phyloP scores from a whole-genome alignment of 2,329 filamentous ascomycete species.

The Sodiomyces alkalinus region DNA sequence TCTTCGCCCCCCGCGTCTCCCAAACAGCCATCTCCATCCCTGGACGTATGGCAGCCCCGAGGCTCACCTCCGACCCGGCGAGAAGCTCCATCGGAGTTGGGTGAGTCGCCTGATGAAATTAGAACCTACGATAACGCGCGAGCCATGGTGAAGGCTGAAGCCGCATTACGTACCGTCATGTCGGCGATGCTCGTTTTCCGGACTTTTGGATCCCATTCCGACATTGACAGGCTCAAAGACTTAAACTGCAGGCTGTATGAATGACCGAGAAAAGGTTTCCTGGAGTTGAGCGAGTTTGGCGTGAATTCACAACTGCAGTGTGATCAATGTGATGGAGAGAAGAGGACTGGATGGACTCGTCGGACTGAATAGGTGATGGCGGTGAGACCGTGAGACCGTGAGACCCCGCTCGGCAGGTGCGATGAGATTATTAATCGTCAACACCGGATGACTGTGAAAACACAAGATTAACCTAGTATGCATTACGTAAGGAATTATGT shows the following conservation, averaged over 20 bases:
- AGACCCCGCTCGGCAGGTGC: too few relatives aligned
- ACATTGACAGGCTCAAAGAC: conserved; percentile 7
- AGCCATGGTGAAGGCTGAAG: not conserved
- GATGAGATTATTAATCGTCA: too few relatives aligned
- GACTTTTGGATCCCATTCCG: conserved; percentile 24
- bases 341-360: too few relatives aligned
- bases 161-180: conserved; percentile 16
- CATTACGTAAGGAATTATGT: too few relatives aligned
- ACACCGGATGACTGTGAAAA: too few relatives aligned
- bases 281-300: too few relatives aligned
- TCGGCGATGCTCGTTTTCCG: conserved; percentile 18
- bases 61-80: conserved; percentile 23
- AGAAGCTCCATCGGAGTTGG: conserved; percentile 7
- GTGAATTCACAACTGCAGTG: too few relatives aligned
- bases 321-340: too few relatives aligned
- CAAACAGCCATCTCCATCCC: conserved; percentile 25
- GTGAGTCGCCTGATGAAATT: conserved; percentile 8
- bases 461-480: too few relatives aligned
- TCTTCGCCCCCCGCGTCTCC: conserved; percentile 16
- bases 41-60: conserved; percentile 20
- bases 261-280: not conserved
- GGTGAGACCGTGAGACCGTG: too few relatives aligned
- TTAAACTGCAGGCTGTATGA: not conserved
- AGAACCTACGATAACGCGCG: conserved; percentile 8
- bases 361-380: too few relatives aligned